Evolutionary conservation across 78 protist species (phyloP).

Genomic region (Dictyostelium firmibasis): DNA sequence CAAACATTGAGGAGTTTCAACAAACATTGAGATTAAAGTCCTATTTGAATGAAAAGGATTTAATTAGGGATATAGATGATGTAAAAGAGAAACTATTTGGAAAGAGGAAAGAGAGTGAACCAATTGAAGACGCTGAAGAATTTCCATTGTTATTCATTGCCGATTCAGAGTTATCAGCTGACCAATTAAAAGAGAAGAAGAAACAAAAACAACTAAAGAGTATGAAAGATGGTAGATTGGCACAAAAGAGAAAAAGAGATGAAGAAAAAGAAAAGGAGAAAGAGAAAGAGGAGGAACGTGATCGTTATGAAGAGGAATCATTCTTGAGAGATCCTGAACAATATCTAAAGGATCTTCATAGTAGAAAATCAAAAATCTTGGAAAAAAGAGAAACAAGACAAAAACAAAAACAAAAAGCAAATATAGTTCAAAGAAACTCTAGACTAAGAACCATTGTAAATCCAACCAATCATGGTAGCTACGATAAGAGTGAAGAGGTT

Average conservation of each 20-base stretch:
- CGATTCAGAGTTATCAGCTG: constrained; percentile 22
- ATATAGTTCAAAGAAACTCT: constrained; percentile 32
- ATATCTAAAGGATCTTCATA: constrained; percentile 13
- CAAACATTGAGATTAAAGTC: background rate
- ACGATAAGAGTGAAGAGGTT: background rate
- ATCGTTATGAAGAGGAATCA: constrained; percentile 38
- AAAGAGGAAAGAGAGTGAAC: constrained; percentile 21
- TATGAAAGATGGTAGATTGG: constrained; percentile 30
- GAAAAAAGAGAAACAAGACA: constrained; percentile 17
- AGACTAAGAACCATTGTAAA: constrained; percentile 1
- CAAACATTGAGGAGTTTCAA: background rate
- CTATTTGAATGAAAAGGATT: constrained; percentile 3
- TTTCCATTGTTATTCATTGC: constrained; percentile 44
- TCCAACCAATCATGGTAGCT: background rate
- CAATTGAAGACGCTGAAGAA: constrained; percentile 20
- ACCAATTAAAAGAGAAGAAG: constrained; percentile 51
- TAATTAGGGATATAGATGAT: constrained; percentile 23
- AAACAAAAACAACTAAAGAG: constrained; percentile 36
- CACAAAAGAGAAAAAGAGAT: constrained; percentile 60
- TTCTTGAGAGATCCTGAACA: constrained; percentile 48
- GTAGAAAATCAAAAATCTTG: background rate
- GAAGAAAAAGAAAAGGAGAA: constrained; percentile 50
- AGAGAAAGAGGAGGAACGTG: constrained; percentile 24
- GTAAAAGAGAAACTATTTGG: constrained; percentile 30
- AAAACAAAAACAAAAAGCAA: background rate